Conservation (phyloP, 208 protist genomes). For the Angomonas ambiguus region DNA sequence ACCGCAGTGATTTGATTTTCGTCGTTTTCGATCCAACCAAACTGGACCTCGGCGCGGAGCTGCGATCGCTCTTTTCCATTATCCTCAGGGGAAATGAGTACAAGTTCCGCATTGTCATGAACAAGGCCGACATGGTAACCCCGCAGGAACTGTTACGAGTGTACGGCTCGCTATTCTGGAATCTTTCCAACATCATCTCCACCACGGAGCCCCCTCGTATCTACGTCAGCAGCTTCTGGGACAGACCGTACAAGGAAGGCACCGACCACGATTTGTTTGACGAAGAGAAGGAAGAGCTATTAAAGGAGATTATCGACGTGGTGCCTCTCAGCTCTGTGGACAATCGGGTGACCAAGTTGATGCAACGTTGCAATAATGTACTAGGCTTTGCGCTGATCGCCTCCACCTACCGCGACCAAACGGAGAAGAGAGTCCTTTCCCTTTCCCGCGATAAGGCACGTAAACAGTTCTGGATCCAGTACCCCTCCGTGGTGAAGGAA, state of each 20-base stretch:
- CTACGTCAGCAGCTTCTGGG: conserved; percentile 97
- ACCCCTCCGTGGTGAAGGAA: conserved; percentile 39
- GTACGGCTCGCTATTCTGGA: conserved; percentile 97
- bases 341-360: conserved; percentile 87
- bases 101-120: conserved; percentile 96
- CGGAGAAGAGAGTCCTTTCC: conserved; percentile 50
- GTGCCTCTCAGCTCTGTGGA: conserved; percentile 87
- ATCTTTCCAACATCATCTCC: conserved; percentile 92
- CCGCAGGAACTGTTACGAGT: conserved; percentile 96
- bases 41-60: conserved; percentile 87
- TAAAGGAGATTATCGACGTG: conserved; percentile 76
- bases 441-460: conserved; percentile 86
- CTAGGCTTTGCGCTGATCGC: conserved; percentile 85
- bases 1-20: conserved; percentile 93
- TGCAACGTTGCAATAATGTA: conserved; percentile 70
- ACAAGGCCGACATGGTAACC: conserved; percentile 95
- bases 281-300: conserved; percentile 82
- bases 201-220: conserved; percentile 96
- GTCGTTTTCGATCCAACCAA: conserved; percentile 98
- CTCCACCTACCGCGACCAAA: conserved; percentile 35
- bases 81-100: conserved; percentile 86
- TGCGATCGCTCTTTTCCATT: conserved; percentile 62
- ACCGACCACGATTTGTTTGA: conserved; percentile 86
- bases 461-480: conserved; percentile 48
- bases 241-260: conserved; percentile 66